Conservation (phyloP, 2,329 filamentous ascomycete species). For the Ceratocystis huliohia region DNA sequence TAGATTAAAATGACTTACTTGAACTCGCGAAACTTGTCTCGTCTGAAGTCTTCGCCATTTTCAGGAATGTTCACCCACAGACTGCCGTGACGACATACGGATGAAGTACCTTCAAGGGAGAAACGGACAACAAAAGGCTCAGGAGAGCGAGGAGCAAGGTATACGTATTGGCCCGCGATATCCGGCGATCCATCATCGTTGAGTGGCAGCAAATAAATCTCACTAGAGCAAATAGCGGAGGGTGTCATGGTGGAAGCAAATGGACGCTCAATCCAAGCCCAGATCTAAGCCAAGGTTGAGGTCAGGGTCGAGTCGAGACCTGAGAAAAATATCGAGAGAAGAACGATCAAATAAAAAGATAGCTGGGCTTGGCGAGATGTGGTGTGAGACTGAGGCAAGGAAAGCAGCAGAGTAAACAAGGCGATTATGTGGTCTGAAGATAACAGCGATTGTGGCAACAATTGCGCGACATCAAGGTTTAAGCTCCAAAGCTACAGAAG, state of each 20-base stretch:
- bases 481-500: slow-evolving; percentile 2
- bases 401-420: neutral
- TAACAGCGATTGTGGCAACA: neutral
- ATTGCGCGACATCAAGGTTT: slow-evolving; percentile 5
- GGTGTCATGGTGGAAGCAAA: slow-evolving; percentile 39
- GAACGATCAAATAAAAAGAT: neutral
- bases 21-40: slow-evolving; percentile 72
- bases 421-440: slow-evolving; percentile 6
- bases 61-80: slow-evolving; percentile 93
- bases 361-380: neutral
- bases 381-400: neutral
- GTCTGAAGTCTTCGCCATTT: slow-evolving; percentile 59
- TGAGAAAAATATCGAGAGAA: neutral
- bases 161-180: slow-evolving; percentile 80
- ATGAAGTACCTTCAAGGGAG: slow-evolving; percentile 85
- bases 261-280: neutral
- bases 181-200: slow-evolving; percentile 88
- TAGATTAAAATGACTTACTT: slow-evolving; percentile 47
- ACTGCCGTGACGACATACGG: slow-evolving; percentile 86
- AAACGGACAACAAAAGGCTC: slow-evolving; percentile 75
- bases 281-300: no score
- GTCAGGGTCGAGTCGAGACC: neutral
- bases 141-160: slow-evolving; percentile 61
- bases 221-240: slow-evolving; percentile 49
- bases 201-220: slow-evolving; percentile 79